Conservation (phyloP, 768 basidiomycete species). For the Pleurotus ostreatus region DNA sequence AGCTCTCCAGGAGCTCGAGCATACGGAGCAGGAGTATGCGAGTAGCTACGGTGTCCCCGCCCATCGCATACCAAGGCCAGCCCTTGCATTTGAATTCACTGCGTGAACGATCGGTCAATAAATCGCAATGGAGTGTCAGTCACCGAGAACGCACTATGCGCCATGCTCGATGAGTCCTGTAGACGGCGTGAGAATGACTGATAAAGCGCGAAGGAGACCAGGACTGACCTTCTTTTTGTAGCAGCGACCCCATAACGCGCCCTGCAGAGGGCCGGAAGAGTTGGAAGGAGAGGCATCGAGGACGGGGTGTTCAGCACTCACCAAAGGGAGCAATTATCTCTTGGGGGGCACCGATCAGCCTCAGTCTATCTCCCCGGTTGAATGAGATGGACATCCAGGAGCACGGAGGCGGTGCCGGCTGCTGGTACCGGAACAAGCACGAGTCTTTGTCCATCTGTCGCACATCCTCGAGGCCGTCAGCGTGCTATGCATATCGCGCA, state of each 20-base stretch:
- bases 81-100: slow-evolving; percentile 7
- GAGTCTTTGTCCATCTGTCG: not conserved
- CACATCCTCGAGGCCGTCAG: no score
- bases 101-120: not conserved
- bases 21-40: slow-evolving; percentile 4
- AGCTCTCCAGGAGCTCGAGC: slow-evolving; percentile 1
- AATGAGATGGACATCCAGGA: not conserved
- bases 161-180: slow-evolving; percentile 1
- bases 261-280: no score
- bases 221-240: no score
- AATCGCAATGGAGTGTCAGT: no score
- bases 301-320: not conserved
- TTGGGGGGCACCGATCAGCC: not conserved
- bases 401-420: not conserved
- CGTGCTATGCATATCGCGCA: no score
- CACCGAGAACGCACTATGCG: not conserved
- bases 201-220: no score
- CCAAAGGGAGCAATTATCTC: not conserved
- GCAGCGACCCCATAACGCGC: no score
- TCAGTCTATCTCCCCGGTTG: not conserved
- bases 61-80: not conserved
- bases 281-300: no score
- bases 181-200: not conserved
- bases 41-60: not conserved
- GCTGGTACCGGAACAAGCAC: not conserved